Conservation (phyloP, 140 eudicot species). For the Anethum foeniculum region DNA sequence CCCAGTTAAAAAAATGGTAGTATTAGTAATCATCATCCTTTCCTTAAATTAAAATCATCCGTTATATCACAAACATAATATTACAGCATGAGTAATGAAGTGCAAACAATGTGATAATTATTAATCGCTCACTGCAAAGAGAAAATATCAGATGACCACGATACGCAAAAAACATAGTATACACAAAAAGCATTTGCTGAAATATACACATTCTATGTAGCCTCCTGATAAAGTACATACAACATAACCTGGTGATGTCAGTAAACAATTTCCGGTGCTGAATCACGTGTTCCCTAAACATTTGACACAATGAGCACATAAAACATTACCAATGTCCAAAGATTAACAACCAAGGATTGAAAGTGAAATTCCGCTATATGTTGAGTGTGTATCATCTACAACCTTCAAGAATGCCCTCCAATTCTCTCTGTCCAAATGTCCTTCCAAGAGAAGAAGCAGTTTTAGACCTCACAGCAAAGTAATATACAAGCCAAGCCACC, state of each 20-base stretch:
- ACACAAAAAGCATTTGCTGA: conserved; percentile 17
- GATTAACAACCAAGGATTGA: conserved; percentile 20
- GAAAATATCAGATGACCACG: not conserved
- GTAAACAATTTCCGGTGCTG: conserved; percentile 54
- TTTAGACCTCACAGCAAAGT: conserved; percentile 68
- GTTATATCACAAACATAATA: not conserved
- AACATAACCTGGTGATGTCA: conserved; percentile 41
- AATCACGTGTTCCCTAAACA: conserved; percentile 43
- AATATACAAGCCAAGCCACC: conserved; percentile 86
- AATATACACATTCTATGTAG: conserved; percentile 30
- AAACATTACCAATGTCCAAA: conserved; percentile 34
- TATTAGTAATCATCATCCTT: not conserved
- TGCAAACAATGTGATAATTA: not conserved
- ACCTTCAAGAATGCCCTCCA: conserved; percentile 67
- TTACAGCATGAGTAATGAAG: not conserved
- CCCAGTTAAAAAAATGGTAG: not conserved
- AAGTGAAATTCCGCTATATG: conserved; percentile 21
- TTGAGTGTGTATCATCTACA: conserved; percentile 41
- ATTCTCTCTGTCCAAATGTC: conserved; percentile 75
- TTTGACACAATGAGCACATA: conserved; percentile 44
- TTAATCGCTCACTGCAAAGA: not conserved
- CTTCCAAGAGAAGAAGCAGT: conserved; percentile 67
- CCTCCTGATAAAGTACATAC: conserved; percentile 54
- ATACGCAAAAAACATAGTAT: conserved; percentile 17
- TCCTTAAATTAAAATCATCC: not conserved